These are phyloP conservation scores for Sporopachydermia lactativora DNA, from an alignment of 805 yeast genomes.

Conservation along the genomic window DNA sequence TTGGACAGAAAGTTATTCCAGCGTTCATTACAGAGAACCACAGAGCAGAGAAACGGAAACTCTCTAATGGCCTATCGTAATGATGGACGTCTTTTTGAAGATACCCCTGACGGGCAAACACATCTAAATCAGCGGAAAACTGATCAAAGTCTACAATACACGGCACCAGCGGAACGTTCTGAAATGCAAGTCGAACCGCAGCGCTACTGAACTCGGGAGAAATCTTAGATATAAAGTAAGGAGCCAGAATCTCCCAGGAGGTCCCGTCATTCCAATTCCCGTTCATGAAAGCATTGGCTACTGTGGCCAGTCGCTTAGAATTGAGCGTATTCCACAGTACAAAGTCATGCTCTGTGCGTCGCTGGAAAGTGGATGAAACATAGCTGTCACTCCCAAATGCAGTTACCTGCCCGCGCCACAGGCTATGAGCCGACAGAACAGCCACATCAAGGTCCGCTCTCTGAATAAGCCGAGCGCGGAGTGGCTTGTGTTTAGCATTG, in stretches of 20 bases:
- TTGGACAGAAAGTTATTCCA: not conserved
- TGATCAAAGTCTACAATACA: not conserved
- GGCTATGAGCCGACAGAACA: not conserved
- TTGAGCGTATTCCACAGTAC: not conserved
- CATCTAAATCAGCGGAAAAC: not conserved
- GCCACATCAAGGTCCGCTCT: not conserved
- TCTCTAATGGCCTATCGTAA: not conserved
- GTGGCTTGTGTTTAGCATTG: too few relatives aligned
- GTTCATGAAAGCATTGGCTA: not conserved
- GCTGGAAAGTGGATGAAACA: not conserved
- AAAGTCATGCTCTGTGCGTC: not conserved
- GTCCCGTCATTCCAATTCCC: not conserved
- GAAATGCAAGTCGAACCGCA: constrained; percentile 7
- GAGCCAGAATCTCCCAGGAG: not conserved
- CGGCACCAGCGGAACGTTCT: not conserved
- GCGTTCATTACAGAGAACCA: not conserved
- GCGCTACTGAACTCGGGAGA: constrained; percentile 13
- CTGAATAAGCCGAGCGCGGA: too few relatives aligned
- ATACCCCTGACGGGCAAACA: not conserved
- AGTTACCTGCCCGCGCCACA: not conserved
- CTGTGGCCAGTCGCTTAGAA: not conserved
- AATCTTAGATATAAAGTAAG: constrained; percentile 3
- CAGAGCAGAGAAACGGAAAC: not conserved
- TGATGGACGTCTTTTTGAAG: not conserved
- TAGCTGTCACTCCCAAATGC: not conserved